A percentile compares a stretch with the other conserved stretches of the same genome.
Evolutionary conservation across 805 yeast species (phyloP).

Genomic region (Starmera amethionina): DNA sequence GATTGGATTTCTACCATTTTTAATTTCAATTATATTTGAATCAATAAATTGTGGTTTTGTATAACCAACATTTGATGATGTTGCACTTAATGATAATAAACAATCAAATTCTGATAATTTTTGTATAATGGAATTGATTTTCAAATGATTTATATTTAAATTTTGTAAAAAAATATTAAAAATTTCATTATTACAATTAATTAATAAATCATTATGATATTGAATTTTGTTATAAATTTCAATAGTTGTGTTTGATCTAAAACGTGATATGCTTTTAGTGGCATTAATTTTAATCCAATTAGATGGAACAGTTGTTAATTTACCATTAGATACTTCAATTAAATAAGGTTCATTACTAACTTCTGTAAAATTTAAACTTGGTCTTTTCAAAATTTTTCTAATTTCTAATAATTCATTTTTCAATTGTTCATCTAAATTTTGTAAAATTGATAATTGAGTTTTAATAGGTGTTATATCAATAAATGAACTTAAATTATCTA

Average conservation of each 20-base stretch:
- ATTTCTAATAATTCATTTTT: constrained; percentile 42
- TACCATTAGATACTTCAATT: constrained; percentile 60
- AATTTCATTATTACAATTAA: constrained; percentile 20
- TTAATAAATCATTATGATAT: constrained; percentile 45
- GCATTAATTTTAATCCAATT: constrained; percentile 74
- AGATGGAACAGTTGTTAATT: constrained; percentile 45
- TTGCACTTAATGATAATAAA: constrained; percentile 54
- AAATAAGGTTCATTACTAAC: constrained; percentile 61
- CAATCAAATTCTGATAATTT: constrained; percentile 62
- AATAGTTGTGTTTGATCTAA: constrained; percentile 50
- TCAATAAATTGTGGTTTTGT: constrained; percentile 56
- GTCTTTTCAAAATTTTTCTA: constrained; percentile 38
- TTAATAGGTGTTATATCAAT: constrained; percentile 30
- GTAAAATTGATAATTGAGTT: constrained; percentile 27
- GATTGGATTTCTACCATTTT: constrained; percentile 75
- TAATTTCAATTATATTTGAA: constrained; percentile 37
- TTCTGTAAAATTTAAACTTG: constrained; percentile 44
- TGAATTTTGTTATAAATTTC: constrained; percentile 44
- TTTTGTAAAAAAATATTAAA: constrained; percentile 36
- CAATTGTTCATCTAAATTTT: constrained; percentile 35
- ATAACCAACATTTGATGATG: constrained; percentile 56
- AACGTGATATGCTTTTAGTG: constrained; percentile 60
- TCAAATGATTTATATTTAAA: constrained; percentile 33
- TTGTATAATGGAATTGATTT: constrained; percentile 40
- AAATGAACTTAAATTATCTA: constrained; percentile 17